Evolutionary conservation across 768 basidiomycete genomes (phyloP).

Genomic region (Botryobasidium botryosum): DNA sequence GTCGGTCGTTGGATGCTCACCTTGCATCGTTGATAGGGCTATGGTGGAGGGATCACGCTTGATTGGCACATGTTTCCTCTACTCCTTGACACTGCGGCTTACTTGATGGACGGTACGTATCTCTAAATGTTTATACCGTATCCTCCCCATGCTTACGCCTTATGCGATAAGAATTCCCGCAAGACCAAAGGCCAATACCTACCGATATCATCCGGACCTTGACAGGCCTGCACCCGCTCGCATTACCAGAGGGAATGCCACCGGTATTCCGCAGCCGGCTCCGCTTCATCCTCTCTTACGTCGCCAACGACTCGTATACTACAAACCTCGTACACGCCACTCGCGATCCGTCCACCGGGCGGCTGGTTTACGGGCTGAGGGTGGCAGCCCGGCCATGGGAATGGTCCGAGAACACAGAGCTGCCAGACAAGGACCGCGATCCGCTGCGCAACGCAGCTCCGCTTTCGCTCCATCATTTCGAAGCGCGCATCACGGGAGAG

Average conservation of each 20-base stretch:
- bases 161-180: conserved; percentile 3
- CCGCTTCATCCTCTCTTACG: conserved; percentile 4
- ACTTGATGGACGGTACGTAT: conserved; percentile 8
- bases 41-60: background rate
- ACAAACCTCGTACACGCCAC: conserved; percentile 1
- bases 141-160: background rate
- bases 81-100: conserved; percentile 6
- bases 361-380: background rate
- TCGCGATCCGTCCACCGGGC: background rate
- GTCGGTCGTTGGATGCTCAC: background rate
- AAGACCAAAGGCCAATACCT: conserved; percentile 3
- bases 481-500: background rate
- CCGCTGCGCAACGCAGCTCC: conserved; percentile 6
- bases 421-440: background rate
- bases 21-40: background rate
- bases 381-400: conserved; percentile 10
- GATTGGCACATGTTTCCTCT: conserved; percentile 2
- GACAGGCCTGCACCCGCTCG: background rate
- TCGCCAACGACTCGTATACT: conserved; percentile 3
- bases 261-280: background rate
- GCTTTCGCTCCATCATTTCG: conserved; percentile 10
- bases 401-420: conserved; percentile 9
- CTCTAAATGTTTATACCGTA: background rate
- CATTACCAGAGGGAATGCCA: conserved; percentile 5
- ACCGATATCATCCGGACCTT: conserved; percentile 6